phyloP scores from a whole-genome alignment of 352 stramenopile genomes.

The Phytophthora sp. region DNA sequence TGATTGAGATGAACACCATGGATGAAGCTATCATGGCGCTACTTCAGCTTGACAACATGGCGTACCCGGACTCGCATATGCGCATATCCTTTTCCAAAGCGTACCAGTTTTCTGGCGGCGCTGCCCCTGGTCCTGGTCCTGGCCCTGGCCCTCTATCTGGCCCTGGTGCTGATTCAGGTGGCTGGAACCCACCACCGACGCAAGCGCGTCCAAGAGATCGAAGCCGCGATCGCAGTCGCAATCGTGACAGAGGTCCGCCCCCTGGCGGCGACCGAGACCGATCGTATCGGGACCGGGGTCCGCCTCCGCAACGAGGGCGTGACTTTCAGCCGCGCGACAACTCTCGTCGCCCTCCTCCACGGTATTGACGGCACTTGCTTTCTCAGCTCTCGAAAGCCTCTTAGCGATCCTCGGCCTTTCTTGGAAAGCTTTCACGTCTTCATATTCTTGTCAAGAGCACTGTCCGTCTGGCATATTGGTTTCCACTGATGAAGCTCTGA shows the following conservation, averaged over 20 bases:
- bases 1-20: slow-evolving; percentile 77
- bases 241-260: slow-evolving; percentile 35
- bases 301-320: slow-evolving; percentile 33
- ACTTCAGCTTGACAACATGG: slow-evolving; percentile 70
- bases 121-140: slow-evolving; percentile 10
- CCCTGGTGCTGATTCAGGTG: slow-evolving; percentile 30
- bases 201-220: slow-evolving; percentile 44
- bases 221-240: slow-evolving; percentile 54
- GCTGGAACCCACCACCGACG: slow-evolving; percentile 28
- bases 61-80: slow-evolving; percentile 75
- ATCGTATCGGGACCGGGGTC: slow-evolving; percentile 36
- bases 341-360: slow-evolving; percentile 35
- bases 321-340: slow-evolving; percentile 38
- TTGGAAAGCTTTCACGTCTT: slow-evolving; percentile 12
- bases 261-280: slow-evolving; percentile 34
- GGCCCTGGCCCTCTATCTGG: slow-evolving; percentile 28
- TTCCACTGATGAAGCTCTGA: slow-evolving; percentile 14
- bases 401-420: not conserved
- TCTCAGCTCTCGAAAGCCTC: slow-evolving; percentile 11
- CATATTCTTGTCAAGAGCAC: slow-evolving; percentile 12
- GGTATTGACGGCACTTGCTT: slow-evolving; percentile 28
- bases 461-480: slow-evolving; percentile 7
- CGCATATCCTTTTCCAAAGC: slow-evolving; percentile 85
- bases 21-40: slow-evolving; percentile 82
- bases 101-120: slow-evolving; percentile 39